Conservation (phyloP, 1,139 yeast species). For the Yamadazyma aaseri region DNA sequence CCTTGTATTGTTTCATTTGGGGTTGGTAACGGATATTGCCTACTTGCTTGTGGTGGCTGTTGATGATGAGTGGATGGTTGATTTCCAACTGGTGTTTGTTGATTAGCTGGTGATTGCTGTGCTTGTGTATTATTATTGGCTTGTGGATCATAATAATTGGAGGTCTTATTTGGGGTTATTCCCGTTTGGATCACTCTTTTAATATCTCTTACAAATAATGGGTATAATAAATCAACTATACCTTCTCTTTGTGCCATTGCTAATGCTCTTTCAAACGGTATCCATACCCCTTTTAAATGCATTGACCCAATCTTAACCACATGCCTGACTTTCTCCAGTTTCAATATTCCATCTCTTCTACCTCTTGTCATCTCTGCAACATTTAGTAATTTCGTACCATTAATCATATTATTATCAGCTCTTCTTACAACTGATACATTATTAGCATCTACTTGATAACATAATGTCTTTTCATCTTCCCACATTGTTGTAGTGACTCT, state of each 20-base stretch:
- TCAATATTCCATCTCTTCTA: constrained; percentile 59
- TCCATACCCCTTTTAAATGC: constrained; percentile 98
- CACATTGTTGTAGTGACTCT: constrained; percentile 93
- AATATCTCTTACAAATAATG: constrained; percentile 84
- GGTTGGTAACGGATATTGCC: constrained; percentile 1
- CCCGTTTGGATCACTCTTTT: constrained; percentile 63
- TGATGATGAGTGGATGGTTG: no score
- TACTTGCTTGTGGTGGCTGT: not conserved
- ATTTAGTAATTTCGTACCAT: constrained; percentile 77
- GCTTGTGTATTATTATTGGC: constrained; percentile 20
- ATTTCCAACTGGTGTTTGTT: constrained; percentile 16
- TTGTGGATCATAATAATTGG: constrained; percentile 22
- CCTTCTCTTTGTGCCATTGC: constrained; percentile 90
- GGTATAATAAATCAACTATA: constrained; percentile 81
- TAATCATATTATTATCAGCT: constrained; percentile 91
- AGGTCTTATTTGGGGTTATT: constrained; percentile 34
- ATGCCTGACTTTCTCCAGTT: constrained; percentile 83
- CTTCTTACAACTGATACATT: constrained; percentile 90
- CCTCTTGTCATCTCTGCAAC: constrained; percentile 61
- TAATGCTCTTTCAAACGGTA: constrained; percentile 90
- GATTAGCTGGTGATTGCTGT: constrained; percentile 10
- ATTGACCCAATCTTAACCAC: constrained; percentile 96
- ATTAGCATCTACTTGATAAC: constrained; percentile 94
- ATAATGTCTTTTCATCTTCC: constrained; percentile 94
- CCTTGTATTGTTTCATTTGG: not conserved